A percentile compares a stretch with the other conserved stretches of the same genome.
These are phyloP conservation scores for Hypoxylon fragiforme DNA, from an alignment of 495 filamentous ascomycete genomes.

Conservation along the genomic window DNA sequence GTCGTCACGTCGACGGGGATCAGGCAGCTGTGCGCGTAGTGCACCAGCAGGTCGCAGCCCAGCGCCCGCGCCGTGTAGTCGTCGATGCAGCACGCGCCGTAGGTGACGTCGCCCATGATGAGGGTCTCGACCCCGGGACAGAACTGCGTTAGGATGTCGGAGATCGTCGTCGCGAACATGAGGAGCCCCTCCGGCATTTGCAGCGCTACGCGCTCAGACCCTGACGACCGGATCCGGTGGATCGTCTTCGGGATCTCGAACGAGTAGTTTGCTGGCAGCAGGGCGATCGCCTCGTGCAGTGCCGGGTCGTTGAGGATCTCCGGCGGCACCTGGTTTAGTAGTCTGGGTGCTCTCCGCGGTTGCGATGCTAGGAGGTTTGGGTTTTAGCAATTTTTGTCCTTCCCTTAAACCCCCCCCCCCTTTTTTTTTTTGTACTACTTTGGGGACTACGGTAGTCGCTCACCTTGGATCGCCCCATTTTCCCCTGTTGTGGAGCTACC, in stretches of 20 bases:
- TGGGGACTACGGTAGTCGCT: too few species aligned
- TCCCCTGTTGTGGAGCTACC: conserved; percentile 62
- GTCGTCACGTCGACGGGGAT: conserved; percentile 94
- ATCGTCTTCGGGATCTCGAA: conserved; percentile 99
- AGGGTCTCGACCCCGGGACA: conserved; percentile 87
- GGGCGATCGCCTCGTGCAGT: conserved; percentile 84
- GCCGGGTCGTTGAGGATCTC: conserved; percentile 84
- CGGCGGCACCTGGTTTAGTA: conserved; percentile 85
- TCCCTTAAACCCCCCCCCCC: too few species aligned
- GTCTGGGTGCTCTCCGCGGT: conserved; percentile 69
- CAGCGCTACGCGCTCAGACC: conserved; percentile 78
- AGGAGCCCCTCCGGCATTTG: conserved; percentile 97
- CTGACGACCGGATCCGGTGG: conserved; percentile 80
- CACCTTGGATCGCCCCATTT: conserved; percentile 66
- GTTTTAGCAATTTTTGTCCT: too few species aligned
- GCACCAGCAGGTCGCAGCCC: conserved; percentile 91
- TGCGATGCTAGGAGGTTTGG: conserved; percentile 58
- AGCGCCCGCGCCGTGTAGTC: conserved; percentile 95
- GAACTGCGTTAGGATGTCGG: conserved; percentile 94
- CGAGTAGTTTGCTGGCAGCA: conserved; percentile 91
- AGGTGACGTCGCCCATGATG: conserved; percentile 99
- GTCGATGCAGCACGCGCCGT: conserved; percentile 98
- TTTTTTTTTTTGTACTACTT: too few species aligned
- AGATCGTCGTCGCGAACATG: conserved; percentile 95
- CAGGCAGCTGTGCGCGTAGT: conserved; percentile 95